These are phyloP conservation scores for Sungouiella thailandica DNA, from an alignment of 805 yeast genomes.

Conservation along the genomic window DNA sequence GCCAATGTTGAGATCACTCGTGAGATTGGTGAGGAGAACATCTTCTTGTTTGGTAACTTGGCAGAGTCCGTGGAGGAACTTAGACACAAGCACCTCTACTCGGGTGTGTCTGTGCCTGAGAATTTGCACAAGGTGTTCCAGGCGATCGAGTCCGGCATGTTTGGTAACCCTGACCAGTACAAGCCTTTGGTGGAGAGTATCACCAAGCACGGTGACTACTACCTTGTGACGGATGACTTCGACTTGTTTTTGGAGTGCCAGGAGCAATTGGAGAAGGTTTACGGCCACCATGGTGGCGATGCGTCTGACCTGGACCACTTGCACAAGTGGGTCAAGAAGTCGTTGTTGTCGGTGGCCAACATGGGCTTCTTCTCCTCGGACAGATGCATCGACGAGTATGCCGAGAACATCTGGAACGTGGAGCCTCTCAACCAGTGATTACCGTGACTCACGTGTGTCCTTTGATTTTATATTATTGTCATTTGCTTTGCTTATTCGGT, in stretches of 20 bases:
- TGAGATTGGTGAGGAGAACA: constrained; percentile 89
- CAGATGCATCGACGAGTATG: constrained; percentile 87
- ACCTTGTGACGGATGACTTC: constrained; percentile 85
- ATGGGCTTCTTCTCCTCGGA: constrained; percentile 92
- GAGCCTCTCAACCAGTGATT: constrained; percentile 53
- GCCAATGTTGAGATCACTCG: constrained; percentile 94
- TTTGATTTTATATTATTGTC: background rate
- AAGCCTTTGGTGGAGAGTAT: constrained; percentile 65
- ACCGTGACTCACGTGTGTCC: background rate
- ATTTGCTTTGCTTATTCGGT: too few relatives aligned
- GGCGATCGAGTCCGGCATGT: constrained; percentile 61
- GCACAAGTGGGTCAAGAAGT: constrained; percentile 67
- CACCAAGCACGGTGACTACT: constrained; percentile 73
- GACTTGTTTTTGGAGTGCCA: constrained; percentile 84
- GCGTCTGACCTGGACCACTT: constrained; percentile 48
- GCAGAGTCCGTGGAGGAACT: constrained; percentile 86
- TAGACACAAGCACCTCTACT: constrained; percentile 67
- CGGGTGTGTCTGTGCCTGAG: constrained; percentile 55
- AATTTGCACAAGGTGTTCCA: constrained; percentile 58
- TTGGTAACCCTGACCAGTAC: constrained; percentile 69
- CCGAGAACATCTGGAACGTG: constrained; percentile 88
- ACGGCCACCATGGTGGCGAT: constrained; percentile 41
- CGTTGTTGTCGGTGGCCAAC: constrained; percentile 77
- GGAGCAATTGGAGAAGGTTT: constrained; percentile 66
- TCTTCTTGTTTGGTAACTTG: constrained; percentile 86